Evolutionary conservation across 352 stramenopile species (phyloP).

Genomic region (Phytophthora agathidicida): DNA sequence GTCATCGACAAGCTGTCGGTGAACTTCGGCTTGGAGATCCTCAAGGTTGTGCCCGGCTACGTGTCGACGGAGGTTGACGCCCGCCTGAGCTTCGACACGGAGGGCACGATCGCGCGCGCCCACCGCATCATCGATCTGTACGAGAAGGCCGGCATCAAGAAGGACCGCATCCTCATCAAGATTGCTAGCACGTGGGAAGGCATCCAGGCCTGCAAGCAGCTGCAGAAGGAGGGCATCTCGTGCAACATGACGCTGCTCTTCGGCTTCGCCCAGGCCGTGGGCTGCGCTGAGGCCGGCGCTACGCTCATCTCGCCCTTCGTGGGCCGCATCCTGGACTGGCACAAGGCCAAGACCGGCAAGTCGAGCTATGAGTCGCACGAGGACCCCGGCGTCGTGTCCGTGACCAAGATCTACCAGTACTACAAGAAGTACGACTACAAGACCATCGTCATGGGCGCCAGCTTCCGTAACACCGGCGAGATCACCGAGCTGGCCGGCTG

Average conservation of each 20-base stretch:
- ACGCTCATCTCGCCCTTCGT: slow-evolving; percentile 98
- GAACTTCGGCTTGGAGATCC: slow-evolving; percentile 98
- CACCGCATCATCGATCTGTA: slow-evolving; percentile 98
- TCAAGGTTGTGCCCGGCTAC: slow-evolving; percentile 96
- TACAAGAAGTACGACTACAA: slow-evolving; percentile 98
- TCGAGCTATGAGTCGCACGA: slow-evolving; percentile 93
- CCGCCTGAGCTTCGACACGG: slow-evolving; percentile 96
- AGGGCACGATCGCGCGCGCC: slow-evolving; percentile 91
- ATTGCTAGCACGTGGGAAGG: slow-evolving; percentile 98
- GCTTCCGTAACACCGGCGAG: slow-evolving; percentile 97
- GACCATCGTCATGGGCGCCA: slow-evolving; percentile 96
- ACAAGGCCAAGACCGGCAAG: slow-evolving; percentile 94
- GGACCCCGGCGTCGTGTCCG: slow-evolving; percentile 97
- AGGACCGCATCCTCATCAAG: slow-evolving; percentile 98
- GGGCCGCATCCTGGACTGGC: slow-evolving; percentile 97
- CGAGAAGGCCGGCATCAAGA: slow-evolving; percentile 93
- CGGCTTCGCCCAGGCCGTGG: slow-evolving; percentile 96
- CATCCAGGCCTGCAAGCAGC: slow-evolving; percentile 95
- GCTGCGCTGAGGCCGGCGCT: slow-evolving; percentile 94
- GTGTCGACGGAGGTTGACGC: slow-evolving; percentile 99
- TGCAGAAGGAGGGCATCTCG: slow-evolving; percentile 97
- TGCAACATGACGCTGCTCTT: slow-evolving; percentile 99
- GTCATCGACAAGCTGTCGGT: slow-evolving; percentile 98
- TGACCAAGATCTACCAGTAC: slow-evolving; percentile 98
- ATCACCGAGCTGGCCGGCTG: slow-evolving; percentile 97